Base-by-base conservation (phyloP, 352 stramenopile genomes). In the Pythium aristosporum region DNA sequence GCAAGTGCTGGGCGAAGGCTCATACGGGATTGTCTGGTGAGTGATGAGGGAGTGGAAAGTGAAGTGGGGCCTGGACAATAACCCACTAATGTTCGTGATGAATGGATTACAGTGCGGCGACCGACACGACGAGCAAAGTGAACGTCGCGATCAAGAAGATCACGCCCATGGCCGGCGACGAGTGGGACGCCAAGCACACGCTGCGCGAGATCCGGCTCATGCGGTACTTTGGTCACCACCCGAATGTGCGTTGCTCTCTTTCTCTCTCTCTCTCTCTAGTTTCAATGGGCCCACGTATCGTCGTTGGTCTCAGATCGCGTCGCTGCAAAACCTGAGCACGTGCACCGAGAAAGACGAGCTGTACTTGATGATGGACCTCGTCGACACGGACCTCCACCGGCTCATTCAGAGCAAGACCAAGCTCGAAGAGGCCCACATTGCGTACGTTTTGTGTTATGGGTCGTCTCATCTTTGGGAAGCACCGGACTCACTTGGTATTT, bases 291-390 rank as follows among this genome's bases (percentile, higher is more conserved):
- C 10, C n/a, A 60, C 36, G 34, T 21, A 13, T 37, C n/a, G 44
- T 18, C 10, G 5, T 39, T 39, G 8, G 15, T 46, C 18, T 47
- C 62, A 88, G 79, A 94, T 94, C 61, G 82, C 82, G 6, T 88
- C 78, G 41, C 60, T 94, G 37, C 77, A 92, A 51, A 92, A 90
- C 65, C 63, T 94, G 56, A 94, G 85, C 72, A 94, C 82, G 18
- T 94, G 85, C 53, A 84, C 82, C 15, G 82, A 85, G 30, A 90
- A 97, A 49, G 92, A 98, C 69, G 92, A 97, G 69, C 77, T 98
- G 18, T 98, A 98, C 69, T 91, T 98, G 63, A 96, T 97, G 69
- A 98, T 98, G 93, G 89, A 98, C 46, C 81, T 98, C 37, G 87
- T 98, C 11, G 94, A 98, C 68, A 98, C 87, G 6, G 94, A 98